A percentile compares a stretch with the other conserved stretches of the same genome.
phyloP scores from a whole-genome alignment of 179 eudicot species.

The Heliamphora pulchella region DNA sequence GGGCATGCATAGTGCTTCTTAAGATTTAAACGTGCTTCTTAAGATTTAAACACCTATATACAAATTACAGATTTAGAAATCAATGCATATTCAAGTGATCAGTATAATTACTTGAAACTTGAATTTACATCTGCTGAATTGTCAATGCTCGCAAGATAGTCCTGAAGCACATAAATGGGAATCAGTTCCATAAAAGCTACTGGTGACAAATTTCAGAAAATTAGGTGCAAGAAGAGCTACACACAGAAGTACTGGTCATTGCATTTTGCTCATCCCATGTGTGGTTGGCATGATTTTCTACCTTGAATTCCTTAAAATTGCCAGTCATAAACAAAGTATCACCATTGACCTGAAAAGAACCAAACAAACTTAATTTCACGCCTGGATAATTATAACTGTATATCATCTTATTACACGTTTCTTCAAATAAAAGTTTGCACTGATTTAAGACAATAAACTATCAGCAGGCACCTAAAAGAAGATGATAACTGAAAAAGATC shows the following conservation, averaged over 20 bases:
- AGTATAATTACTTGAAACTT: conserved; percentile 52
- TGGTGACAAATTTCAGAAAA: background rate
- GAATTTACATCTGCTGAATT: conserved; percentile 37
- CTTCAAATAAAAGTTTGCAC: too few species aligned
- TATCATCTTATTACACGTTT: background rate
- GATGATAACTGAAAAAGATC: conserved; percentile 5
- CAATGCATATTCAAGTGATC: conserved; percentile 6
- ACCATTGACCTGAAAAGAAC: conserved; percentile 70
- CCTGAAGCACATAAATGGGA: conserved; percentile 35
- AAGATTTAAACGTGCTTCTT: background rate
- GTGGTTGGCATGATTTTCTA: conserved; percentile 43
- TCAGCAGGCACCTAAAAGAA: background rate
- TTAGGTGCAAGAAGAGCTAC: conserved; percentile 21
- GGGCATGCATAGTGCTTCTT: too few species aligned
- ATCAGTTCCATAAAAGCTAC: conserved; percentile 15
- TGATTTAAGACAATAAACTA: background rate
- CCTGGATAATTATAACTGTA: background rate
- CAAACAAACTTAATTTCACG: background rate
- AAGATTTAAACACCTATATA: too few species aligned
- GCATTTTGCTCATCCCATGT: conserved; percentile 77
- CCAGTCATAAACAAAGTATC: conserved; percentile 64
- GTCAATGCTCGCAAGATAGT: conserved; percentile 62
- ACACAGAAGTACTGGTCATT: conserved; percentile 65
- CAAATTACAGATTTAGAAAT: background rate
- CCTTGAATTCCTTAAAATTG: conserved; percentile 71